Conservation (phyloP, 139 green algal species). For the Haematococcus sp. region DNA sequence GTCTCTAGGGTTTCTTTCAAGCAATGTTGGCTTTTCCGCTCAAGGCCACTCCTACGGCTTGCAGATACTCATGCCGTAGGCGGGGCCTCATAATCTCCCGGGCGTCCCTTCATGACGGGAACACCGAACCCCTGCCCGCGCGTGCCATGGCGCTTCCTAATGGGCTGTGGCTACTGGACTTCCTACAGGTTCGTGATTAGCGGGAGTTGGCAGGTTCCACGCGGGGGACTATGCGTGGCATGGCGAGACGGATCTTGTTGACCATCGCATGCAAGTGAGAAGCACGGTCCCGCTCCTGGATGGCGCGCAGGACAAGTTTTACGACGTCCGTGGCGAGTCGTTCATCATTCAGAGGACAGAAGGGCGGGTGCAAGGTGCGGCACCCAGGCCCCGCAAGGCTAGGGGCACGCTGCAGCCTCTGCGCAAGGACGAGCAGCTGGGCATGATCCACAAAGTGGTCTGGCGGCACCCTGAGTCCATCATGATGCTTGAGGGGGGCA, state of each 20-base stretch:
- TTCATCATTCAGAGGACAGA: slow-evolving; percentile 6
- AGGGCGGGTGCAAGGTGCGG: background rate
- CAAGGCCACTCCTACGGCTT: background rate
- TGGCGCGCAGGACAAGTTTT: background rate
- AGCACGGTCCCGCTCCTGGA: background rate
- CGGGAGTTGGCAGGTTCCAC: background rate
- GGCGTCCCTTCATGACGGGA: no score
- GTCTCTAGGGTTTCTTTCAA: no score
- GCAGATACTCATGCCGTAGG: no score
- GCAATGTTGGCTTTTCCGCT: background rate
- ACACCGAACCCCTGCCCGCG: background rate
- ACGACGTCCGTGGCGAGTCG: background rate
- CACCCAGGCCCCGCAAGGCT: background rate
- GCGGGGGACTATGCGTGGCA: background rate
- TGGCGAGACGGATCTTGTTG: background rate
- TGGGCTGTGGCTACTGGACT: background rate
- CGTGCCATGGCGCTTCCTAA: background rate
- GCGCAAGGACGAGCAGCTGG: background rate
- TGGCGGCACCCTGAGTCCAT: background rate
- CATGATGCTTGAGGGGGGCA: background rate
- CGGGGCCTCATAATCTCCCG: no score
- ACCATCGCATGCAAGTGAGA: background rate
- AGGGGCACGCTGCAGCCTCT: slow-evolving; percentile 4
- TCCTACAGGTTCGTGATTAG: background rate
- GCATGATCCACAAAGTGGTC: background rate